Conservation (phyloP, 495 filamentous ascomycete genomes). For the Lasiosphaeria ovina region DNA sequence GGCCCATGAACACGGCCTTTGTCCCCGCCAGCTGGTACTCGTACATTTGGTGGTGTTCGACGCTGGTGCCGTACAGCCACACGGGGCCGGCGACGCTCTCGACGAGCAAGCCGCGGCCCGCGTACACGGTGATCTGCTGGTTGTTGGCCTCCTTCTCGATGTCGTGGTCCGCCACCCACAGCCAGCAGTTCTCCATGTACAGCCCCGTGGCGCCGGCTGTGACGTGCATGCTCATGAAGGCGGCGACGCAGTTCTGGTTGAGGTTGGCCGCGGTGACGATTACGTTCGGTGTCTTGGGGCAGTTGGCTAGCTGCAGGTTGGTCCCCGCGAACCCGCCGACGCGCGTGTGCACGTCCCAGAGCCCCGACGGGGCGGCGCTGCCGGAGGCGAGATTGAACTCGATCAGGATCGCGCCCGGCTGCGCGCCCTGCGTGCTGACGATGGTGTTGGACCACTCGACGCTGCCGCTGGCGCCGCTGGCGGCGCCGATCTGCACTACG, state of each 20-base stretch:
- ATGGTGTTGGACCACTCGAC: conserved; percentile 81
- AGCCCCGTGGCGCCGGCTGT: conserved; percentile 51
- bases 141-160: conserved; percentile 57
- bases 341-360: conserved; percentile 91
- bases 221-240: conserved; percentile 67
- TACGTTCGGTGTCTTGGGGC: conserved; percentile 59
- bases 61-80: conserved; percentile 54
- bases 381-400: conserved; percentile 77
- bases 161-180: conserved; percentile 75
- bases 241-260: conserved; percentile 60
- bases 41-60: conserved; percentile 74
- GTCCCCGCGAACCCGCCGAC: conserved; percentile 79
- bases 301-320: conserved; percentile 67
- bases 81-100: conserved; percentile 54
- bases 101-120: conserved; percentile 63
- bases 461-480: conserved; percentile 61
- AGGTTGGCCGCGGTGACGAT: conserved; percentile 37
- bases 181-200: conserved; percentile 68
- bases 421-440: conserved; percentile 68
- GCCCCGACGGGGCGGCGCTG: conserved; percentile 61
- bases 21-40: conserved; percentile 75
- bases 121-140: conserved; percentile 67
- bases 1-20: conserved; percentile 62
- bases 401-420: conserved; percentile 79
- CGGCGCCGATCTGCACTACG: conserved; percentile 69